A percentile compares a stretch with the other conserved stretches of the same genome.
Evolutionary conservation across 345 rosid genomes (phyloP).

Genomic region (Melaleuca alternifolia): DNA sequence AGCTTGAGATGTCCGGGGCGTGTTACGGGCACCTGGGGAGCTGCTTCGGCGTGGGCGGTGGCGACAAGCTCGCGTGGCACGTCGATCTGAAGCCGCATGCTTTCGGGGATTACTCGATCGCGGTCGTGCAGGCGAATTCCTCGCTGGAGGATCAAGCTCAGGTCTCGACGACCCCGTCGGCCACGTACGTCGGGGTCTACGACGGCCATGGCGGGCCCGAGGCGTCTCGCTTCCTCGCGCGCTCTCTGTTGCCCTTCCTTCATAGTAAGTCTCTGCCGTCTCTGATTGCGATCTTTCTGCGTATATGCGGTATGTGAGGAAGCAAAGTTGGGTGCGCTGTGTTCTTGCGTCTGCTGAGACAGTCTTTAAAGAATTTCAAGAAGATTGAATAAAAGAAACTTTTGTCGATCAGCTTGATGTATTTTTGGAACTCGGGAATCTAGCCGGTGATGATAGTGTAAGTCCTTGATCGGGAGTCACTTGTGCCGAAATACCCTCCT

Average conservation of each 20-base stretch:
- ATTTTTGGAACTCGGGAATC: not conserved
- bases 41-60: slow-evolving; percentile 30
- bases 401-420: not conserved
- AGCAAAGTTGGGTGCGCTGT: not conserved
- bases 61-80: slow-evolving; percentile 43
- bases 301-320: not conserved
- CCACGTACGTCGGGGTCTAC: slow-evolving; percentile 55
- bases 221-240: slow-evolving; percentile 46
- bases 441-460: not conserved
- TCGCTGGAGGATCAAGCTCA: slow-evolving; percentile 56
- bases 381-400: not conserved
- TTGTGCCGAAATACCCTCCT: not conserved
- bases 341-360: not conserved
- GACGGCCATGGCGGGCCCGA: slow-evolving; percentile 76
- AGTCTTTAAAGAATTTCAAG: not conserved
- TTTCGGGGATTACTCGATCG: slow-evolving; percentile 49
- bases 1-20: slow-evolving; percentile 18
- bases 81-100: slow-evolving; percentile 48
- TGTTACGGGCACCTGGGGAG: slow-evolving; percentile 23
- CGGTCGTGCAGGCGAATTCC: slow-evolving; percentile 60
- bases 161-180: slow-evolving; percentile 50
- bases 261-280: slow-evolving; percentile 16
- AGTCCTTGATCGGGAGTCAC: not conserved
- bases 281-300: not conserved
- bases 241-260: slow-evolving; percentile 33